Percentiles rank a stretch among this genome's conserved stretches.
These are phyloP conservation scores for Entophlyctis luteolus DNA, from an alignment of 192 early-diverging fungal species.

Conservation along the genomic window DNA sequence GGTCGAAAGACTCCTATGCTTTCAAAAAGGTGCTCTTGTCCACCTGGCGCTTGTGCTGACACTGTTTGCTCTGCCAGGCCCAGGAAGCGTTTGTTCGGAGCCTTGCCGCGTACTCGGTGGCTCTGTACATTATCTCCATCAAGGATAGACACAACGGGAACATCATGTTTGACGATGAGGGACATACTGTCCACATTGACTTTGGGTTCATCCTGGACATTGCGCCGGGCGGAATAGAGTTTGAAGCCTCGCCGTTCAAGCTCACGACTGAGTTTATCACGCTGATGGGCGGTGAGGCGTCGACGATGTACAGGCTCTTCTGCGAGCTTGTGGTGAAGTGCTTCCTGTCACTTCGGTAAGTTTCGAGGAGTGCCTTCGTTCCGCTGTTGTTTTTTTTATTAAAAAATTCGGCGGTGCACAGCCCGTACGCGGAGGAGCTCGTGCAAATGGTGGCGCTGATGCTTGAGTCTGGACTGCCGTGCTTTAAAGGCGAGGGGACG, in stretches of 20 bases:
- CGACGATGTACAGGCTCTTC: constrained; percentile 83
- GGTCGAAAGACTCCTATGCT: constrained; percentile 77
- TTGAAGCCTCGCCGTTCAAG: constrained; percentile 97
- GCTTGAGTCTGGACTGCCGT: constrained; percentile 93
- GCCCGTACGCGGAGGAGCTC: constrained; percentile 90
- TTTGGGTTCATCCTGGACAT: constrained; percentile 99
- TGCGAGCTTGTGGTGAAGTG: constrained; percentile 86
- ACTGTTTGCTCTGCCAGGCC: too few relatives aligned
- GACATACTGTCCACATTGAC: constrained; percentile 96
- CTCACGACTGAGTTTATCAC: constrained; percentile 94
- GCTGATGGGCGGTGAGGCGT: constrained; percentile 88
- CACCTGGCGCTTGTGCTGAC: neutral
- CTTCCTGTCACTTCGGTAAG: constrained; percentile 73
- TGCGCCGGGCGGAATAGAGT: constrained; percentile 93
- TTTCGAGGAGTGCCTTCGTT: too few relatives aligned
- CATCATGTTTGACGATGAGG: constrained; percentile 96
- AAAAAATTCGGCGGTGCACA: constrained; percentile 13
- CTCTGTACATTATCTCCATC: constrained; percentile 92
- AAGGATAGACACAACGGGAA: constrained; percentile 99
- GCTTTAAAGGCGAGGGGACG: constrained; percentile 88
- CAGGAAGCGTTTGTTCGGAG: constrained; percentile 92
- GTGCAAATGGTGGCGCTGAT: constrained; percentile 85
- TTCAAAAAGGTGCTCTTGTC: constrained; percentile 78
- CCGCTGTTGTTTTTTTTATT: neutral
- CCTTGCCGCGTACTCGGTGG: constrained; percentile 90